These are phyloP conservation scores for Arachnomyces sp. DNA, from an alignment of 2,329 filamentous ascomycete species.

Conservation along the genomic window DNA sequence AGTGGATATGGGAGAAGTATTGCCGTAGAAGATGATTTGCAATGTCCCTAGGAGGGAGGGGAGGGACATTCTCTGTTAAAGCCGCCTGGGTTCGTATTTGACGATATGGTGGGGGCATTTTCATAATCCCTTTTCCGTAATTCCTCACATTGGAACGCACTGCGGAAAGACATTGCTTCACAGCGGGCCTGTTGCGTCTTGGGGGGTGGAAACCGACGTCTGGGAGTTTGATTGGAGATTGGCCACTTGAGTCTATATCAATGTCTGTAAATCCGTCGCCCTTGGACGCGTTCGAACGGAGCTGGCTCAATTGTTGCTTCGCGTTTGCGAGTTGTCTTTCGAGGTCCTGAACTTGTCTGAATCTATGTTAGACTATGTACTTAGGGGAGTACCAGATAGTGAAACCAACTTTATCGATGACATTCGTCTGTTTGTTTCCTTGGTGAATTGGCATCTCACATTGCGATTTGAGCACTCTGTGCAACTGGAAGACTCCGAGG, in stretches of 20 bases:
- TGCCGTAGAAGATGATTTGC: constrained; percentile 65
- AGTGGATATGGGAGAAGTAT: constrained; percentile 70
- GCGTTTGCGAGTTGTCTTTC: constrained; percentile 81
- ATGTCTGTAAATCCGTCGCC: constrained; percentile 39
- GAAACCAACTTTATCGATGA: constrained; percentile 81
- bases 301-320: constrained; percentile 67
- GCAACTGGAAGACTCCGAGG: constrained; percentile 90
- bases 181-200: constrained; percentile 52
- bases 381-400: constrained; percentile 7
- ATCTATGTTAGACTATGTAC: constrained; percentile 7
- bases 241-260: constrained; percentile 29
- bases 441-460: constrained; percentile 97
- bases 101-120: constrained; percentile 62
- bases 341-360: constrained; percentile 81
- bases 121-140: constrained; percentile 71
- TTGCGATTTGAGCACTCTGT: constrained; percentile 95
- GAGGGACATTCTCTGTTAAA: constrained; percentile 50
- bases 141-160: constrained; percentile 65
- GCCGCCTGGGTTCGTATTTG: constrained; percentile 40
- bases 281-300: constrained; percentile 56
- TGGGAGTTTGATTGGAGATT: constrained; percentile 51
- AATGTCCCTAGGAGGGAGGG: constrained; percentile 60
- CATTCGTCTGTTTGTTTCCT: constrained; percentile 97
- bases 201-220: constrained; percentile 58
- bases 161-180: constrained; percentile 60